A percentile compares a stretch with the other conserved stretches of the same genome.
phyloP scores from a whole-genome alignment of 441 rosid species.

The Euphorbia celastroides region DNA sequence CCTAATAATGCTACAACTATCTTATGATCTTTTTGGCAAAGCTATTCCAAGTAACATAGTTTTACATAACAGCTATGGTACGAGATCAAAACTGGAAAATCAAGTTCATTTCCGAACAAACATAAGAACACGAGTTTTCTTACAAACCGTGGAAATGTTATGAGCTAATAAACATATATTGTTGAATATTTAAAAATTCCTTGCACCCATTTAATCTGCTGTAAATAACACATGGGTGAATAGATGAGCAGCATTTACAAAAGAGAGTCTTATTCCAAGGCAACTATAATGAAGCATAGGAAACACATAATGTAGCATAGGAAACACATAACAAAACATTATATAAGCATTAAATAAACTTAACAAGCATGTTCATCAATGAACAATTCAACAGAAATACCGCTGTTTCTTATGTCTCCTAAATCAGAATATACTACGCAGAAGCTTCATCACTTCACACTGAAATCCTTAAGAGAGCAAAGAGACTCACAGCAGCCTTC shows the following conservation, averaged over 20 bases:
- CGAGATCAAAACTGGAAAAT: neutral
- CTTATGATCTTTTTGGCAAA: neutral
- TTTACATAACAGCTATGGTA: neutral
- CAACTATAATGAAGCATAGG: neutral
- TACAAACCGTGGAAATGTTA: too few species aligned
- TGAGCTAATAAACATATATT: neutral
- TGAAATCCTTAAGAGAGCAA: neutral
- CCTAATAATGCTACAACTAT: too few species aligned
- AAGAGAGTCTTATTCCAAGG: neutral
- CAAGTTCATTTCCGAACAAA: neutral
- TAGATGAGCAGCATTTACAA: neutral
- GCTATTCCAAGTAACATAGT: neutral
- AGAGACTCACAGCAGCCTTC: neutral
- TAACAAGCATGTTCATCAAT: neutral
- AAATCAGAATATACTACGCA: neutral
- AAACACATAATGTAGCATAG: neutral
- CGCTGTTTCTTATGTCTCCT: constrained; percentile 1
- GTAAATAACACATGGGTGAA: neutral
- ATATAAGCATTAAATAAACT: neutral
- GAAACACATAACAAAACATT: neutral
- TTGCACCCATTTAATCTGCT: neutral
- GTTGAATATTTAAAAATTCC: neutral
- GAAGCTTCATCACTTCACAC: constrained; percentile 10
- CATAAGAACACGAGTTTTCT: too few species aligned
- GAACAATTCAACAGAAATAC: neutral